Evolutionary conservation across 179 eudicot species (phyloP).

Genomic region (Vitellaria paradoxa): DNA sequence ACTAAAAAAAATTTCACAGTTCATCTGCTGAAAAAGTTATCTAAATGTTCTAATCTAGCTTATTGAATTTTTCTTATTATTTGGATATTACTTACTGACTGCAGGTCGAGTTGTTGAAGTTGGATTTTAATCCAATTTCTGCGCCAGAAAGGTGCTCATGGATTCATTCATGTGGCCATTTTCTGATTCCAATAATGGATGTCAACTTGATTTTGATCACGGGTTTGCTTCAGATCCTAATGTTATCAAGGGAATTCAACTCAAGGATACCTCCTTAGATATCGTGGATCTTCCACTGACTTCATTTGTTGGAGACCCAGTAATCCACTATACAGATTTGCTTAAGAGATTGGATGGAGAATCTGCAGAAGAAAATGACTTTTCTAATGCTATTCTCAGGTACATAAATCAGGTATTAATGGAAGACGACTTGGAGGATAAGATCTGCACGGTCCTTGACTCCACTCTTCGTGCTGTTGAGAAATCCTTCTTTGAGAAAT

Average conservation of each 20-base stretch:
- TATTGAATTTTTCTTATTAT: no score
- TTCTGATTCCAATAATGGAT: background rate
- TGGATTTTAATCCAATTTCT: background rate
- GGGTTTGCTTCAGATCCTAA: no score
- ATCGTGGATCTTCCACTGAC: background rate
- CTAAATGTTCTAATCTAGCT: no score
- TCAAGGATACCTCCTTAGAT: background rate
- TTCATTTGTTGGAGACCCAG: background rate
- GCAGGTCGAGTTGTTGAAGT: background rate
- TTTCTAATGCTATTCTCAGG: constrained; percentile 23
- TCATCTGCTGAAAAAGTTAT: no score
- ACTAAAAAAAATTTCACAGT: no score
- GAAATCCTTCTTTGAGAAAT: constrained; percentile 13
- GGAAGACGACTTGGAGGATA: constrained; percentile 15
- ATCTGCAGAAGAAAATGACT: constrained; percentile 22
- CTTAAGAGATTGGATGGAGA: background rate
- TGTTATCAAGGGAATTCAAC: background rate
- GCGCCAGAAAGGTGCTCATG: background rate
- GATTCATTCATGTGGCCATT: background rate
- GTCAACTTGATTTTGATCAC: no score
- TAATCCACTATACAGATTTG: background rate
- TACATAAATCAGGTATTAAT: constrained; percentile 2
- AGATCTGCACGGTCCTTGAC: background rate
- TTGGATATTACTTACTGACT: background rate
- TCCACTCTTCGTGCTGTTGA: constrained; percentile 16